phyloP scores from a whole-genome alignment of 2,329 filamentous ascomycete genomes.

The Epichloe gansuensis region DNA sequence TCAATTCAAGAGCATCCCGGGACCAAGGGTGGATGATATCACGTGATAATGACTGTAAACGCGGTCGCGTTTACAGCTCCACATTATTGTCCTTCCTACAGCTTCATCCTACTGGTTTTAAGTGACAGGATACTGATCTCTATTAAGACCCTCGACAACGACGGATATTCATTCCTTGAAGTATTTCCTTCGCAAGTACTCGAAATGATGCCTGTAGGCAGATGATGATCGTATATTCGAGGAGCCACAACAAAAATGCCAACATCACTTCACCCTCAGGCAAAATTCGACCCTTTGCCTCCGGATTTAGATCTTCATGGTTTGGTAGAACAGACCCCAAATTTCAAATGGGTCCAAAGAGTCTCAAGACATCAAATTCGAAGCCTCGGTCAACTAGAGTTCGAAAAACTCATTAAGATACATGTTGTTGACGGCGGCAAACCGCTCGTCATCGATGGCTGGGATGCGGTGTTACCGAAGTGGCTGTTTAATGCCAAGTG shows the following conservation, averaged over 20 bases:
- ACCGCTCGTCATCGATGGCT: slow-evolving; percentile 83
- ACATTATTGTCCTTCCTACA: neutral
- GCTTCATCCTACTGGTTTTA: neutral
- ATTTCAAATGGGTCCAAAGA: slow-evolving; percentile 77
- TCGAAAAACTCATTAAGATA: slow-evolving; percentile 72
- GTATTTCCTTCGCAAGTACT: too few relatives aligned
- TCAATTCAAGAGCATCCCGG: neutral
- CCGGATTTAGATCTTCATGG: slow-evolving; percentile 67
- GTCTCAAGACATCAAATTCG: slow-evolving; percentile 70
- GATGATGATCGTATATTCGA: neutral
- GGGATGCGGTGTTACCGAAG: slow-evolving; percentile 60
- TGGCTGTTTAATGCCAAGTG: slow-evolving; percentile 70
- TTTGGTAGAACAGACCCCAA: slow-evolving; percentile 65
- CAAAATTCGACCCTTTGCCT: slow-evolving; percentile 82
- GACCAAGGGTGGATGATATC: neutral
- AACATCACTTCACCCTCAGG: slow-evolving; percentile 59
- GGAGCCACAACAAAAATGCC: slow-evolving; percentile 46
- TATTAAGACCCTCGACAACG: neutral
- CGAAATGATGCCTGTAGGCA: neutral
- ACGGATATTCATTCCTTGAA: too few relatives aligned
- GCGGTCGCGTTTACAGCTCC: neutral
- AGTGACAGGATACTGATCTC: neutral
- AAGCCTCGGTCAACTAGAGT: slow-evolving; percentile 60
- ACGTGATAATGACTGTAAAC: neutral
- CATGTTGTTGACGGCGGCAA: slow-evolving; percentile 79